Base-by-base conservation (phyloP, 257 asterid genomes). In the Solanum commersonii region DNA sequence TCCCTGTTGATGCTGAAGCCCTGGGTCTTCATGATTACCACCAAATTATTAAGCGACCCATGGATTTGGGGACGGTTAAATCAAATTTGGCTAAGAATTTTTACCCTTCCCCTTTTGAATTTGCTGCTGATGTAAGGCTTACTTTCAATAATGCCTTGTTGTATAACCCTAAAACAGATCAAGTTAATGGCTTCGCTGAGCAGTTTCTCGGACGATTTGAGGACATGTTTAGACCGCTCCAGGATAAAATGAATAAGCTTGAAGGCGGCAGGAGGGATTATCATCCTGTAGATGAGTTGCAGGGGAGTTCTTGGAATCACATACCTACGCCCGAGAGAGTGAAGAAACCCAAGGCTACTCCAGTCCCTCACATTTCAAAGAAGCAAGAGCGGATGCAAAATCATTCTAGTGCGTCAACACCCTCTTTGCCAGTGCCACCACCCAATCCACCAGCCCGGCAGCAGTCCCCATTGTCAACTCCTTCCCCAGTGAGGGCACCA, bases 11-110 rank as follows among this genome's bases (percentile, higher is more conserved):
- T 89, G 99, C 98, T 0, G 93, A 49, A 52, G 90, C 89, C 13
- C 22, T 95, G 68, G 94, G 94, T 78, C 98, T 95, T 88, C 98
- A 93, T 82, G 99, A 97, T 93, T 97, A 96, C 87, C 99, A 96
- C 83, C 88, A 86, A 90, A 97, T 97, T 90, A 96, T 97, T 84
- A 94, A 95, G 92, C 88, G 93, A 63, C 99, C 99, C 8, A 95
- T 96, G 99, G 99, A 97, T 94, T 94, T 97, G 71, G 99, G 99
- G 4, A 93, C 99, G 33, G 99, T 96, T 9, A 95, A 93, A 84
- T 74, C 93, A 9, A 97, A 97, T 91, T 88, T 96, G 4, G 88
- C 92, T 7, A 94, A 92, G 85, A 90, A 90, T 70, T 11, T 90
- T 67, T 97, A 96, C 65, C 74, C 84, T 10, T 86, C 95, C 14